These are phyloP conservation scores for Sugiyamaella castrensis DNA, from an alignment of 1,139 yeast species.

Conservation along the genomic window DNA sequence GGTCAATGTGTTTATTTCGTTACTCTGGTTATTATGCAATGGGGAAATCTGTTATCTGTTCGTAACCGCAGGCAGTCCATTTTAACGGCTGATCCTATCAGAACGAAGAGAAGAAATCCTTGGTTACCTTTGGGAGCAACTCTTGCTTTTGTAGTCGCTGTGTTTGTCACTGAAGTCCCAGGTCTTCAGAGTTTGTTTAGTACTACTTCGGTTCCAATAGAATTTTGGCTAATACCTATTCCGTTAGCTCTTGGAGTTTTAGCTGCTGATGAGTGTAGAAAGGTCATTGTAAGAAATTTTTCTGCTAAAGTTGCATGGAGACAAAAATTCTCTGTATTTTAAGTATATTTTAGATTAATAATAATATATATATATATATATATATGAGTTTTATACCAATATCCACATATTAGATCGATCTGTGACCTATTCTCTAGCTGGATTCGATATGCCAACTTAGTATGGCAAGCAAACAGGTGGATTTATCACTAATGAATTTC, in stretches of 20 bases:
- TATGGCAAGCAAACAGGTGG: too few species aligned
- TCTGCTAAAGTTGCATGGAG: constrained; percentile 23
- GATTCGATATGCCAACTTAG: too few species aligned
- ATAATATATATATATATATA: too few species aligned
- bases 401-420: too few species aligned
- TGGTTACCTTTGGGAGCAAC: constrained; percentile 41
- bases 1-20: constrained; percentile 51
- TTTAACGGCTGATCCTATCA: constrained; percentile 43
- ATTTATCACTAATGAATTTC: too few species aligned
- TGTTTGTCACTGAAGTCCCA: constrained; percentile 48
- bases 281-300: constrained; percentile 37
- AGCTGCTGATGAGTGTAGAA: constrained; percentile 46
- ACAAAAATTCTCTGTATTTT: too few species aligned
- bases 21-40: constrained; percentile 50
- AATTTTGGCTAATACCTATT: constrained; percentile 48
- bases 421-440: too few species aligned
- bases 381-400: too few species aligned
- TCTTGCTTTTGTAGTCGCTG: constrained; percentile 44
- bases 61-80: constrained; percentile 47
- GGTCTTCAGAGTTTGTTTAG: constrained; percentile 42
- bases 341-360: background rate
- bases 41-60: constrained; percentile 47
- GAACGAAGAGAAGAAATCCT: constrained; percentile 32
- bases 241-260: constrained; percentile 46
- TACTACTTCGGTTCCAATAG: constrained; percentile 45